Evolutionary conservation across 352 stramenopile genomes (phyloP).

Genomic region (Pythium periplocum): DNA sequence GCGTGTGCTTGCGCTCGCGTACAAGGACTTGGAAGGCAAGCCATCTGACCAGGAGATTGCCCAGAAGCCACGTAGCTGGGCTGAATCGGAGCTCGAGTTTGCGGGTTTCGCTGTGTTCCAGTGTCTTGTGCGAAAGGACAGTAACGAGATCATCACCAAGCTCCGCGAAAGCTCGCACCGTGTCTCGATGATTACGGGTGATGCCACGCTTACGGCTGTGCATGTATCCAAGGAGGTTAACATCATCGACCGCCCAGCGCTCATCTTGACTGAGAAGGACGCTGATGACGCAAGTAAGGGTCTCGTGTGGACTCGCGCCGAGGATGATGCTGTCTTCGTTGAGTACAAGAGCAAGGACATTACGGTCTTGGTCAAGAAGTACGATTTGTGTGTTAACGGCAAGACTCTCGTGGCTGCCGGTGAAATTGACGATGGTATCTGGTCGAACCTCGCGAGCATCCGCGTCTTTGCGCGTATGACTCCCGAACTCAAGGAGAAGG

Average conservation of each 20-base stretch:
- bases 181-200: slow-evolving; percentile 99
- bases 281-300: slow-evolving; percentile 14
- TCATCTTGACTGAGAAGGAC: slow-evolving; percentile 68
- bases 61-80: slow-evolving; percentile 77
- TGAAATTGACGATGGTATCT: slow-evolving; percentile 82
- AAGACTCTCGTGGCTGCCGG: slow-evolving; percentile 64
- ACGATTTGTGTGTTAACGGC: slow-evolving; percentile 83
- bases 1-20: slow-evolving; percentile 95
- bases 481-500: slow-evolving; percentile 95
- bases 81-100: slow-evolving; percentile 94
- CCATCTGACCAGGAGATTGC: slow-evolving; percentile 69
- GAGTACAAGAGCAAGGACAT: slow-evolving; percentile 68
- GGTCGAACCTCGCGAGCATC: slow-evolving; percentile 72
- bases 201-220: slow-evolving; percentile 95
- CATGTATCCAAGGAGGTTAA: slow-evolving; percentile 95
- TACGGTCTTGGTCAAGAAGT: slow-evolving; percentile 58
- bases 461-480: slow-evolving; percentile 96
- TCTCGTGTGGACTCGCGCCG: slow-evolving; percentile 78
- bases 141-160: slow-evolving; percentile 89
- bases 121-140: slow-evolving; percentile 95
- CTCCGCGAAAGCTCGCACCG: slow-evolving; percentile 89
- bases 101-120: slow-evolving; percentile 92
- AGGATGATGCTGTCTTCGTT: slow-evolving; percentile 63
- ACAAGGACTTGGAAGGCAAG: slow-evolving; percentile 85
- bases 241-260: slow-evolving; percentile 81